phyloP scores from a whole-genome alignment of 805 yeast species.

The Zygoascus ofunaensis region DNA sequence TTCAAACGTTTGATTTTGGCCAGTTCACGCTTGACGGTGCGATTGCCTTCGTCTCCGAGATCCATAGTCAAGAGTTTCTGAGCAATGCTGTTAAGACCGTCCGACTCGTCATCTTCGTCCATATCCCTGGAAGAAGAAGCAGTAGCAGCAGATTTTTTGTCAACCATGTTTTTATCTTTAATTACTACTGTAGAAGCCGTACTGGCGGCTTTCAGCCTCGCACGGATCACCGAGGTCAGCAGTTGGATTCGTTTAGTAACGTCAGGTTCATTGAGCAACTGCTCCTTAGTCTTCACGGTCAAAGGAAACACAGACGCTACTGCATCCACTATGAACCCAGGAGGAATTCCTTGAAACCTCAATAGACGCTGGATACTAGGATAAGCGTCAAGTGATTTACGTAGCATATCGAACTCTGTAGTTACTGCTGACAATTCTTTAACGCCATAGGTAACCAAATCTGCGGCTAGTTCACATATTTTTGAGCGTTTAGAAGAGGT shows the following conservation, averaged over 20 bases:
- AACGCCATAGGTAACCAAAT: neutral
- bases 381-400: neutral
- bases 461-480: neutral
- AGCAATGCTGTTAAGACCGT: constrained; percentile 25
- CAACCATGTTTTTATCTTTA: neutral
- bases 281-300: constrained; percentile 22
- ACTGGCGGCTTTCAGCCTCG: neutral
- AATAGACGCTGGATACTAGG: neutral
- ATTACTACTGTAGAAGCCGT: neutral
- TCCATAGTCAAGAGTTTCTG: constrained; percentile 20
- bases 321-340: constrained; percentile 29
- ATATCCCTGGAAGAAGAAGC: constrained; percentile 7
- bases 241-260: constrained; percentile 22
- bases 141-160: neutral
- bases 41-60: constrained; percentile 29
- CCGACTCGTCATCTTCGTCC: constrained; percentile 27
- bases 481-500: neutral
- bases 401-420: neutral
- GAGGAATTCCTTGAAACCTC: constrained; percentile 7
- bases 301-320: constrained; percentile 30
- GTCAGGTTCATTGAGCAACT: constrained; percentile 21
- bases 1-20: constrained; percentile 32
- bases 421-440: neutral
- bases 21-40: constrained; percentile 31
- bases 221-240: constrained; percentile 15